Evolutionary conservation across 1,139 yeast genomes (phyloP), one percentile per base, ranked within the genome.

Genomic region (Saccharomyces hybrid): DNA sequence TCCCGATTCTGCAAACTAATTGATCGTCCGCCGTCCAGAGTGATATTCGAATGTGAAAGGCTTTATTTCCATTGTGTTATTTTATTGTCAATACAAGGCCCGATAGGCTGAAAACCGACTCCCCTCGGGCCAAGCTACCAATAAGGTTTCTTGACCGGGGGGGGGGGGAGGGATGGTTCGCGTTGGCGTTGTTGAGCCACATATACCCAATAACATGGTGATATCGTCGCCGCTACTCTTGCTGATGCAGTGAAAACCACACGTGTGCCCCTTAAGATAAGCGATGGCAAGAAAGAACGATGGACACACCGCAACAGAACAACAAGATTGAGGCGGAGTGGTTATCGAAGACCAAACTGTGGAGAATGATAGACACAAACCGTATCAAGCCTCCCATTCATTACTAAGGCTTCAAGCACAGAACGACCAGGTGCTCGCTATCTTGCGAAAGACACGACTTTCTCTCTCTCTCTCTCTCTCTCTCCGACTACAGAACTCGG

Each of bases 221-320:
- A 16, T 32, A 7, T 16, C 11, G 8, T 9, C 24, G 24, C 12
- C 11, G 44, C 11, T 9, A 38, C 21, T n/a, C 44, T 16, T 38
- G 12, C 11, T 16, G n/a, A 16, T 4, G 44, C 24, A 16, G 11
- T 4, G 44, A 16, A 9, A 11, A 19, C 97, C 99, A 93, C 82
- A 91, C 98, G 75, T 99, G 99, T 89, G 99, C 93, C 82, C 98
- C 93, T 79, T 89, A 16, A 16, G 98, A 82, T 99, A 93, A 83
- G 91, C 98, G 79, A 91, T 93, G 98, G 99, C 93, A 82, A 89
- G 98, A 83, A 16, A 38, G 21, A 21, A 21, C 42, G 26, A 24
- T 4, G 26, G 26, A 24, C 6, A 24, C 26, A 24, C 7, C 26
- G 26, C 26, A 4, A 24, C 26, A 24, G 26, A 24, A 24, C 6